These are phyloP conservation scores for Massarina eburnea DNA, from an alignment of 2,329 filamentous ascomycete genomes.

Conservation along the genomic window DNA sequence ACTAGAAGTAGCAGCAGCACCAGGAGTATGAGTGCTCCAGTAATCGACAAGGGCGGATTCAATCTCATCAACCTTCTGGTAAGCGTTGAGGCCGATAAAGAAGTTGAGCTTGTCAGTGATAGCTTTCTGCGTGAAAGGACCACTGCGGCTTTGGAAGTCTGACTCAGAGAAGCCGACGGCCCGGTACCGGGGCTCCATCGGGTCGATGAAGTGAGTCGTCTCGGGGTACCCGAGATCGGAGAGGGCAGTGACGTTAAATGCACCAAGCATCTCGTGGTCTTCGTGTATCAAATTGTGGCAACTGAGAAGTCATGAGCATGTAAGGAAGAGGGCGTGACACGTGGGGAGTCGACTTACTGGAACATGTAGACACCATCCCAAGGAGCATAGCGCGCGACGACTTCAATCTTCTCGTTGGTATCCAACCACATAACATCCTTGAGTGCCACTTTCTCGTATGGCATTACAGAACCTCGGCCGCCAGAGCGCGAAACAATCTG, in stretches of 20 bases:
- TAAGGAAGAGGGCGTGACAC: background rate
- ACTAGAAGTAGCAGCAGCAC: background rate
- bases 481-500: slow-evolving; percentile 51
- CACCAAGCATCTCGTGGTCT: slow-evolving; percentile 46
- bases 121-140: slow-evolving; percentile 14
- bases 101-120: slow-evolving; percentile 18
- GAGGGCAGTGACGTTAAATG: slow-evolving; percentile 42
- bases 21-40: slow-evolving; percentile 11
- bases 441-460: slow-evolving; percentile 56
- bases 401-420: slow-evolving; percentile 43
- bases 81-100: slow-evolving; percentile 25
- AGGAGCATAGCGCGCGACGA: slow-evolving; percentile 24
- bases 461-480: slow-evolving; percentile 42
- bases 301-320: background rate
- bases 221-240: slow-evolving; percentile 24
- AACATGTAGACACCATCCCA: slow-evolving; percentile 53
- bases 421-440: slow-evolving; percentile 61
- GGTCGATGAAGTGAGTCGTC: slow-evolving; percentile 25
- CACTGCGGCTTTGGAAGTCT: slow-evolving; percentile 2
- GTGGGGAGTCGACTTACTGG: slow-evolving; percentile 16
- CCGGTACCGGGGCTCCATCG: slow-evolving; percentile 21
- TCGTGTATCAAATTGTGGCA: slow-evolving; percentile 48
- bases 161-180: slow-evolving; percentile 13
- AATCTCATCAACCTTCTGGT: slow-evolving; percentile 15
- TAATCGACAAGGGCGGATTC: slow-evolving; percentile 23